Evolutionary conservation across 306 rosid species (phyloP).

Genomic region (Rosa lucieae): DNA sequence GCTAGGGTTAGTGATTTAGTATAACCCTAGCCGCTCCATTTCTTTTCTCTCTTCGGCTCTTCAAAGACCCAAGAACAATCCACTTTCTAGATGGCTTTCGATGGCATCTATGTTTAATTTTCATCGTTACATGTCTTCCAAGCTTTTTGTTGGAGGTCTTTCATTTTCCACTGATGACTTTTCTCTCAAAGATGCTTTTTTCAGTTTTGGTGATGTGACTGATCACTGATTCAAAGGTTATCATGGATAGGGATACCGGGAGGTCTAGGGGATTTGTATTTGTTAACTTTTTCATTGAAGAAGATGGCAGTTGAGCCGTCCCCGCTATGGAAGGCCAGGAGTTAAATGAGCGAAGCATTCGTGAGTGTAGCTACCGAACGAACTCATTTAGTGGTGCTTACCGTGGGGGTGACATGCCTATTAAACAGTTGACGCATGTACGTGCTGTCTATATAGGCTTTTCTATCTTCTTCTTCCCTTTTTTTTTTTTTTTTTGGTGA

Average conservation of each 20-base stretch:
- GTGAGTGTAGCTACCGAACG: too few species aligned
- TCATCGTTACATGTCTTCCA: constrained; percentile 78
- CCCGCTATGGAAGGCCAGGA: constrained; percentile 90
- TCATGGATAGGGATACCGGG: constrained; percentile 69
- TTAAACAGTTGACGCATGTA: too few species aligned
- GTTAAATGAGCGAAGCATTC: too few species aligned
- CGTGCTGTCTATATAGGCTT: too few species aligned
- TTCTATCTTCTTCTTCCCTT: too few species aligned
- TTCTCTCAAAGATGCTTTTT: constrained; percentile 71
- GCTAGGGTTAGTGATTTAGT: too few species aligned
- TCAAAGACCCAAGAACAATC: too few species aligned
- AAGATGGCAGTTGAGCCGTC: constrained; percentile 53
- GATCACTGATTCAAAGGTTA: constrained; percentile 67
- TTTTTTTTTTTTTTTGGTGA: too few species aligned
- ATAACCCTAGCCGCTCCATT: too few species aligned
- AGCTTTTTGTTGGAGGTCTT: constrained; percentile 91
- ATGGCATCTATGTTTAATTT: constrained; percentile 56
- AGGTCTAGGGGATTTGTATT: constrained; percentile 80
- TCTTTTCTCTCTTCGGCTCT: background rate
- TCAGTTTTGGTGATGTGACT: constrained; percentile 57
- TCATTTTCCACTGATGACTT: constrained; percentile 66
- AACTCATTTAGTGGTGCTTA: too few species aligned
- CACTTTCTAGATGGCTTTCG: constrained; percentile 27
- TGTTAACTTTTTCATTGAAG: constrained; percentile 45
- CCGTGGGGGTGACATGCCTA: too few species aligned